Evolutionary conservation across 2,329 filamentous ascomycete genomes (phyloP), one percentile per base, ranked within the genome.

Genomic region (Bimuria novae-zelandiae): DNA sequence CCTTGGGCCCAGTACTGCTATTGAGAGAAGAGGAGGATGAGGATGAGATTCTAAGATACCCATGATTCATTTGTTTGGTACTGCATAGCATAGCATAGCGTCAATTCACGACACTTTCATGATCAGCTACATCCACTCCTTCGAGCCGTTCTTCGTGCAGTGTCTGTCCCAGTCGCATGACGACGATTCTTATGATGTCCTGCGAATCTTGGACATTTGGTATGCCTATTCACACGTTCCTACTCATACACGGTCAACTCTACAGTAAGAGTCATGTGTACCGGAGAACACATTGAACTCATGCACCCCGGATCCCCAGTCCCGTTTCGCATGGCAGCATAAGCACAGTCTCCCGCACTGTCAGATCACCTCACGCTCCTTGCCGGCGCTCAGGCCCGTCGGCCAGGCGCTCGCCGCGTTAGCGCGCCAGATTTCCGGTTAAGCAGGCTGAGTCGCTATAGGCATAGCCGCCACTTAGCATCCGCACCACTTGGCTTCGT

Each of bases 1-100:
- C 67, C 23, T 57, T 71, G 54, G 57, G 57, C 46, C 67, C 68
- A 22, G 64, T 59, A 48, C 40, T 67, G 33, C 47, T 71, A 4
- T 36, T 36, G 47, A 58, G 64, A 39, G 62, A 57, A 25, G 52
- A 58, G 53, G 62, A 64, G 7, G 61, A 66, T 56, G 53, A 64
- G 29, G 63, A 63, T 23, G 53, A 60, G 55, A 60, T 39, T 59
- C 59, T 59, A 54, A 67, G 58, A 70, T 70, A 63, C 52, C 60
- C 58, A 40, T 66, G 48, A 63, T 54, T 32, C 33, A n/a, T 32
- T 33, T 48, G 35, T 47, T 21, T 36, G 16, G 41, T 29, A 49
- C 47, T 48, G 44, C 42, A 52, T 58, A 54, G 55, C 51, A 54
- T 49, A 51, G 45, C 54, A 54, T 59, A 58, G 50, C 44, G 40